Base-by-base conservation (phyloP, 768 basidiomycete genomes). In the Lactarius trivialis region DNA sequence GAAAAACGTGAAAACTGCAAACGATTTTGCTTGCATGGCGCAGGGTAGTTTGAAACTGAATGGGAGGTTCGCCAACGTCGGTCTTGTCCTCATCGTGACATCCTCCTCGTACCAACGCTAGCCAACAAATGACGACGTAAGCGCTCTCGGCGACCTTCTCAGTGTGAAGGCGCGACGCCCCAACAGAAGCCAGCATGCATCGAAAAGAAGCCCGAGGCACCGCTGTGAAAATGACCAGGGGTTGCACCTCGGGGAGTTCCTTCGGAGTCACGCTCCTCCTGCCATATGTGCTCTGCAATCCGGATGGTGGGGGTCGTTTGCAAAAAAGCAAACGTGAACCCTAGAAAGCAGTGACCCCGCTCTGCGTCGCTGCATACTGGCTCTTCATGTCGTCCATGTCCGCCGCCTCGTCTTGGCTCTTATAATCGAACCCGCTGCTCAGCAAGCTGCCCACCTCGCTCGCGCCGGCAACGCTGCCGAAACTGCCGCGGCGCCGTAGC, bases 381-480 rank as follows among this genome's bases (percentile, higher is more conserved):
- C 85, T 88, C 77, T 92, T 90, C 81, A 93, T 84, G 71, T 94
- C 91, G 71, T 93, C 91, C 70, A 85, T 71, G 70, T 93, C 91
- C 33, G 77, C 80, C 49, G 81, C 79, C 61, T 89, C 91, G 70
- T 93, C 92, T 72, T 93, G 92, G 69, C 90, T 91, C 83, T 93
- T 93, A 76, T 93, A 93, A 70, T 92, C 82, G 64, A 81, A 82
- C 70, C 82, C 84, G 43, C 88, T 88, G 65, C 67, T 67, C 26
- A 91, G 71, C 15, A 64, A 30, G 71, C 89, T 90, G 49, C 89
- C 91, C 70, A 89, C 75, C 68, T 93, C 91, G 59, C 86, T 88
- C 34, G 83, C 78, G 12, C 89, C 90, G 9, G 89, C 78, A 36
- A 88, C 84, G 33, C 85, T 88, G 19, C 87, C 82, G 70, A 91